phyloP scores from a whole-genome alignment of 495 filamentous ascomycete genomes.

The Ascodesmis nigricans region DNA sequence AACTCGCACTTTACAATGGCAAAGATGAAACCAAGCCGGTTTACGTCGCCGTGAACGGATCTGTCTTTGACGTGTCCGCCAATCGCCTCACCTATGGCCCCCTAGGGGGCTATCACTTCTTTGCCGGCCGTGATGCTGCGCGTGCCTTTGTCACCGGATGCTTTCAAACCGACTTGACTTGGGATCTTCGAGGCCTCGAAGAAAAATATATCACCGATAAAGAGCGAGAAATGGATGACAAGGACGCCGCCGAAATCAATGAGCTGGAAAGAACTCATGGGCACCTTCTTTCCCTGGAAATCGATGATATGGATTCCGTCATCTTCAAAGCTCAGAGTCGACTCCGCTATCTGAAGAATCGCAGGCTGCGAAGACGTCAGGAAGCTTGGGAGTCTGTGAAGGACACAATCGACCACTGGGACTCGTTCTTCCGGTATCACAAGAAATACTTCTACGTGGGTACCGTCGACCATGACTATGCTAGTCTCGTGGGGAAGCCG shows the following conservation, averaged over 20 bases:
- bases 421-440: constrained; percentile 53
- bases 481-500: constrained; percentile 20
- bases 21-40: constrained; percentile 51
- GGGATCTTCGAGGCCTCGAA: constrained; percentile 69
- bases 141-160: constrained; percentile 94
- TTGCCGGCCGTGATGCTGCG: constrained; percentile 68
- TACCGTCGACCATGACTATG: constrained; percentile 28
- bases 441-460: constrained; percentile 57
- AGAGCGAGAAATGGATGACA: constrained; percentile 31
- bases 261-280: constrained; percentile 27
- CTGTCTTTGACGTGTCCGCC: constrained; percentile 76
- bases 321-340: constrained; percentile 27
- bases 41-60: constrained; percentile 80
- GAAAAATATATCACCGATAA: constrained; percentile 68
- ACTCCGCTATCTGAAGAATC: constrained; percentile 37
- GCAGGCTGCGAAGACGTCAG: constrained; percentile 31
- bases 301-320: constrained; percentile 36
- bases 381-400: constrained; percentile 33
- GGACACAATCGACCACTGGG: constrained; percentile 42
- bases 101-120: constrained; percentile 69
- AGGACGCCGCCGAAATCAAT: constrained; percentile 33
- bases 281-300: constrained; percentile 21
- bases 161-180: constrained; percentile 63
- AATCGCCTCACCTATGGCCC: constrained; percentile 64
- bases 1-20: constrained; percentile 63